Base-by-base conservation (phyloP, 2,329 filamentous ascomycete genomes). In the Paracorniculantispora psalliotae region DNA sequence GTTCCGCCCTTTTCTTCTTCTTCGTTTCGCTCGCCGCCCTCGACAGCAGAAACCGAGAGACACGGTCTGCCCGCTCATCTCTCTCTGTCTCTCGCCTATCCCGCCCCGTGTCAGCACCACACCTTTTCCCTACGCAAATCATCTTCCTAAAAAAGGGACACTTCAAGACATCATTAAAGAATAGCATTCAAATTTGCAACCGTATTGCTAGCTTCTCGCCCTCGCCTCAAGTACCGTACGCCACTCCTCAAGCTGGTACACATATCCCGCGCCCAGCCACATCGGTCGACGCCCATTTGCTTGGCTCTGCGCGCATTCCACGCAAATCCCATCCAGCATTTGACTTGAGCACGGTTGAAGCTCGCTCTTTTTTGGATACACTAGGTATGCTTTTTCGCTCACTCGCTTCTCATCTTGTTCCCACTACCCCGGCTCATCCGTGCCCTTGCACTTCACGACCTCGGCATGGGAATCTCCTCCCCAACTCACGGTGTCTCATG, bases 241-340 rank as follows among this genome's bases (percentile, higher is more conserved):
- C n/a, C n/a, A n/a, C n/a, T n/a, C n/a, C n/a, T n/a, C n/a, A n/a
- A n/a, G n/a, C n/a, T n/a, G n/a, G n/a, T n/a, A n/a, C n/a, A n/a
- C n/a, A n/a, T n/a, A n/a, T n/a, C n/a, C n/a, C n/a, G n/a, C 19
- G 15, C 41, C n/a, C 52, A 37, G 41, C 52, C 41, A 55, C 52
- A 35, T 13, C 49, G n/a, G 23, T 19, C 33, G 25, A 23, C 30
- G 21, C 30, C 49, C 39, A 26, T 44, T 44, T 19, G 8, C 33
- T 52, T 41, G 49, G 35, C 49, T 15, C 33, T 52, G 49, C n/a
- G 6, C 19, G 21, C 33, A 52, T 41, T 35, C 25, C 46, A 30
- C n/a, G 26, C 46, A 5, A n/a, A n/a, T 33, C 23, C 4, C 8
- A 26, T 23, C 25, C 26, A 44, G n/a, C 23, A 4, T 17, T 25